Evolutionary conservation across 306 rosid species (phyloP), one percentile per base, ranked within the genome.

Genomic region (Dryas drummondii): DNA sequence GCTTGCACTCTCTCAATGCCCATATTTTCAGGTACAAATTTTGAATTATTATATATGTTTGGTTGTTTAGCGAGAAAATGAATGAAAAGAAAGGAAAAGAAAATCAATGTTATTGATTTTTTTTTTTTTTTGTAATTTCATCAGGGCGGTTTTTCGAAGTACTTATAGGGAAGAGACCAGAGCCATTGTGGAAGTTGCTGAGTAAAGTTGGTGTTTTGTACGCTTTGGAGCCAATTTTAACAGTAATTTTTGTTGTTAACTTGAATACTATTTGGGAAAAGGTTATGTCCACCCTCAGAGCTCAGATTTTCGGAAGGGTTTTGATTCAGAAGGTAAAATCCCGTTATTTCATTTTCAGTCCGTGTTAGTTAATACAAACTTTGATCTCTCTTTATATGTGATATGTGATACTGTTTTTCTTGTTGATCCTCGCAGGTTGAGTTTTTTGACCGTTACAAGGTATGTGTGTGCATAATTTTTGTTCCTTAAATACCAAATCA

Each of bases 1-100:
- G 63, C 84, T 11, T 94, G 97, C 72, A 94, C 99, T 65, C 92
- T 94, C n/a, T 94, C 99, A 7, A 91, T 94, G 97, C 97, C 98
- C 53, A 72, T 91, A 37, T 87, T 82, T 64, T 91, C 97, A 6
- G 98, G 98, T 94, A 55, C 12, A 40, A 9, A 6, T 17, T 47
- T 9, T 14, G 11, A 5, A 10, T 7, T 80, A 62, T 9, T 3
- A 5, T n/a, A 10, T 42, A 3, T 6, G 5, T 16, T 19, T 60
- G 50, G 50, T 74, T 75, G 66, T 79, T 49, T 75, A 60, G 40
- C 44, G 10, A 56, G 58, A 45, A 32, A 71, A 50, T 65, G 60
- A 53, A 59, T 16, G 41, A 5, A 32, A 51, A 4, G 7, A 53
- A 45, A 27, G 49, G 5, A 7, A 17, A 2, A 5, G 6, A 2